Percentiles rank a stretch among this genome's conserved stretches.
Conservation (phyloP, 2,329 filamentous ascomycete genomes). For the Penicillium sp. region DNA sequence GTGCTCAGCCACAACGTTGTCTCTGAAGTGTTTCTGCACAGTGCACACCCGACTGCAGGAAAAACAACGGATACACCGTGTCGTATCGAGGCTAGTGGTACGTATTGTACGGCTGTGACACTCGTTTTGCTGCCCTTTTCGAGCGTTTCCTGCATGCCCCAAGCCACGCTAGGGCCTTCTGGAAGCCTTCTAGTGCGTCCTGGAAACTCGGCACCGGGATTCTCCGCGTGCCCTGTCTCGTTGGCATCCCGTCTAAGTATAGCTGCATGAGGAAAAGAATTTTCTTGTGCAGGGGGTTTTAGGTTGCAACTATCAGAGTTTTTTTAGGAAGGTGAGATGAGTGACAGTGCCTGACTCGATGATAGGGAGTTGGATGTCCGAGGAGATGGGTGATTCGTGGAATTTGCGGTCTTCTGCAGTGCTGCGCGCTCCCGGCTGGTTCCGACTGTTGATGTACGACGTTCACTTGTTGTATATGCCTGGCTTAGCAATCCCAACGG, state of each 20-base stretch:
- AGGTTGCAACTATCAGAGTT: not conserved
- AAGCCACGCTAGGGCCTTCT: conserved; percentile 14
- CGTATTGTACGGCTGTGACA: not conserved
- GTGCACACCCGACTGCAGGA: not conserved
- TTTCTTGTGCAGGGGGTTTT: not conserved
- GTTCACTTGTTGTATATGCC: not conserved
- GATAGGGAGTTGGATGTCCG: not conserved
- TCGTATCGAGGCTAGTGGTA: conserved; percentile 6
- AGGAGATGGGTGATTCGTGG: not conserved
- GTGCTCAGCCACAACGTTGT: conserved; percentile 23
- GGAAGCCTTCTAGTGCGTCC: conserved; percentile 23
- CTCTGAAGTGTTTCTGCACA: no score
- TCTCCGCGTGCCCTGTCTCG: conserved; percentile 7
- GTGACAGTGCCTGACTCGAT: not conserved
- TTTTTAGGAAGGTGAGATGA: not conserved
- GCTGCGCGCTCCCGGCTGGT: not conserved
- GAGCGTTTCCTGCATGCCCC: not conserved
- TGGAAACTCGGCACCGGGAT: conserved; percentile 20
- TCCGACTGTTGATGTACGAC: not conserved
- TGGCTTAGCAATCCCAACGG: not conserved
- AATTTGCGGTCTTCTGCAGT: not conserved
- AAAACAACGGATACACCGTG: conserved; percentile 9
- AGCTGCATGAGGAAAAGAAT: conserved; percentile 1
- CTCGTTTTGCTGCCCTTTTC: not conserved
- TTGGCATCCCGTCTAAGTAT: not conserved